phyloP scores from a whole-genome alignment of 73 alveolate genomes.

The Tetrahymena elliotti region DNA sequence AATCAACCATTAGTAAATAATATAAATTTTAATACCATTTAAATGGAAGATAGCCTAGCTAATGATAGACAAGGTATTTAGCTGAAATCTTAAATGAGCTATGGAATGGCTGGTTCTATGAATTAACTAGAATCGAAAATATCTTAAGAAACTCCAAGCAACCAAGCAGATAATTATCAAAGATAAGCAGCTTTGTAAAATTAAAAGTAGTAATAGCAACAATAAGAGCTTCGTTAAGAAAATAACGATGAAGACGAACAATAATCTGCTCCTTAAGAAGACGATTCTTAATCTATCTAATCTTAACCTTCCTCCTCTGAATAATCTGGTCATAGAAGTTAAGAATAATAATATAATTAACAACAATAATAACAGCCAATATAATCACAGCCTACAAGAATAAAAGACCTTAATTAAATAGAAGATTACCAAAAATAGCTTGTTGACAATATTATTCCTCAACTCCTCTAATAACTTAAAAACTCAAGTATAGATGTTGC shows the following conservation, averaged over 20 bases:
- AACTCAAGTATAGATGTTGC: not conserved
- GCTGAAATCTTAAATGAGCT: not conserved
- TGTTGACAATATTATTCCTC: not conserved
- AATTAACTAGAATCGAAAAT: not conserved
- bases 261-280: not conserved
- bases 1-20: not conserved
- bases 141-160: not conserved
- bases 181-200: not conserved
- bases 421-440: not conserved
- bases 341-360: not conserved
- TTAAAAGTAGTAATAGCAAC: not conserved
- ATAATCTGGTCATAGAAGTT: not conserved
- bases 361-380: not conserved
- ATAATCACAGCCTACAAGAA: not conserved
- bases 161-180: not conserved
- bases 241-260: not conserved
- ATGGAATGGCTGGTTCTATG: not conserved
- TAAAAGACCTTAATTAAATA: not conserved
- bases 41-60: not conserved
- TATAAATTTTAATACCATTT: not conserved
- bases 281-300: not conserved
- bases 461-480: not conserved
- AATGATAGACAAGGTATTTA: not conserved
- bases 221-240: not conserved
- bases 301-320: not conserved